Base-by-base conservation (phyloP, 2,329 filamentous ascomycete species). In the Colletotrichum endophyticum region DNA sequence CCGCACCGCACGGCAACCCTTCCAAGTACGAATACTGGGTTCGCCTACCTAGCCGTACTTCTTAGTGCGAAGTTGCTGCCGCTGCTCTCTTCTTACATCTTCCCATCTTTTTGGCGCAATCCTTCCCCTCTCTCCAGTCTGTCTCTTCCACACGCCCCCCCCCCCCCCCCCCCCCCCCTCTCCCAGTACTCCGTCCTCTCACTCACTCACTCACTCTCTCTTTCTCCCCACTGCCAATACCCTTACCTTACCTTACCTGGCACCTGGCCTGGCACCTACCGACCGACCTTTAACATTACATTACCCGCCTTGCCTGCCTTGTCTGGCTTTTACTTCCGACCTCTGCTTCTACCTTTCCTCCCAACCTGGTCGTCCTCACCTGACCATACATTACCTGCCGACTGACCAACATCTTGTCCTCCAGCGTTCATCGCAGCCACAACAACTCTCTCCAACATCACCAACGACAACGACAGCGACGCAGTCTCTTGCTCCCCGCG, bases 31-130 rank as follows among this genome's bases (percentile, higher is more conserved):
- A 56, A 61, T 67, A 57, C 59, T 32, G 28, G 30, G 16, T 30
- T 62, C 19, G 19, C 59, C 59, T 62, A n/a, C 57, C 27, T 61
- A 30, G 30, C 57, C 57, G 61, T 49, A 72, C 68, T 56, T 72
- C 39, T n/a, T 63, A 70, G 72, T 63, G 66, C 39, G 39, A 49
- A 49, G 19, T 49, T 73, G 39, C 57, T 70, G 59, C 64, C 59
- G 69, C 64, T 66, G 30, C 69, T 64, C 69, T 64, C 53, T 74
- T 71, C 67, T 72, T 66, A 72, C 72, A 72, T 75, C 63, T 69
- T 64, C 61, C 61, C 71, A 73, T 73, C 71, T 74, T 64, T 75
- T 64, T 75, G 72, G 68, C 68, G 70, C 72, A 70, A 75, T 75
- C 72, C 72, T 59, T 32, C 34, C 25, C 63, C 59, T 61, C 68